These are phyloP conservation scores for Heritiera fomes DNA, from an alignment of 345 rosid genomes.

Conservation along the genomic window DNA sequence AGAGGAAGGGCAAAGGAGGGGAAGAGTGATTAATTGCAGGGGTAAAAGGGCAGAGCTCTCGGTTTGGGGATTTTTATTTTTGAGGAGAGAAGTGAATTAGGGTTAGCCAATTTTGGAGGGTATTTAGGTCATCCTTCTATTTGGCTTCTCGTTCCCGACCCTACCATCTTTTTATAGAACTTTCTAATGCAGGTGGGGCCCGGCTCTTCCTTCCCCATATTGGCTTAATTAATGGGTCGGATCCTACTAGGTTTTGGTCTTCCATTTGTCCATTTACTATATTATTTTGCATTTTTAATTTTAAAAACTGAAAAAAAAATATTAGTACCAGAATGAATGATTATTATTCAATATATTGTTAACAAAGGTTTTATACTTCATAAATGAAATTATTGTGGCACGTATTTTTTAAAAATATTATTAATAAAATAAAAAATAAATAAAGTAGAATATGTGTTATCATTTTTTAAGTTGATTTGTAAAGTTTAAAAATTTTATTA, in stretches of 20 bases:
- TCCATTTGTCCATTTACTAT: too few species aligned
- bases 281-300: too few species aligned
- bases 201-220: neutral
- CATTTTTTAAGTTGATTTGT: too few species aligned
- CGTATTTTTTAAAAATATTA: too few species aligned
- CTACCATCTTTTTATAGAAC: neutral
- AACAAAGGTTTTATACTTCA: too few species aligned
- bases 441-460: too few species aligned
- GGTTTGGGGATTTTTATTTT: neutral
- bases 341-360: too few species aligned
- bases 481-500: too few species aligned
- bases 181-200: neutral
- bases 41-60: neutral
- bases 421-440: too few species aligned
- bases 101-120: conserved; percentile 4
- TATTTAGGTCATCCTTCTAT: neutral
- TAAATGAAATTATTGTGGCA: too few species aligned
- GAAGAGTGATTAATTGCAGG: neutral
- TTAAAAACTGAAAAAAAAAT: too few species aligned
- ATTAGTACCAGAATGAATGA: too few species aligned
- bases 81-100: neutral
- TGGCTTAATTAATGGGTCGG: neutral
- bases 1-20: neutral
- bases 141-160: neutral
- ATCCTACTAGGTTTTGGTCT: neutral